A percentile compares a stretch with the other conserved stretches of the same genome.
These are phyloP conservation scores for Jasminum sambac DNA, from an alignment of 257 asterid species.

Conservation along the genomic window DNA sequence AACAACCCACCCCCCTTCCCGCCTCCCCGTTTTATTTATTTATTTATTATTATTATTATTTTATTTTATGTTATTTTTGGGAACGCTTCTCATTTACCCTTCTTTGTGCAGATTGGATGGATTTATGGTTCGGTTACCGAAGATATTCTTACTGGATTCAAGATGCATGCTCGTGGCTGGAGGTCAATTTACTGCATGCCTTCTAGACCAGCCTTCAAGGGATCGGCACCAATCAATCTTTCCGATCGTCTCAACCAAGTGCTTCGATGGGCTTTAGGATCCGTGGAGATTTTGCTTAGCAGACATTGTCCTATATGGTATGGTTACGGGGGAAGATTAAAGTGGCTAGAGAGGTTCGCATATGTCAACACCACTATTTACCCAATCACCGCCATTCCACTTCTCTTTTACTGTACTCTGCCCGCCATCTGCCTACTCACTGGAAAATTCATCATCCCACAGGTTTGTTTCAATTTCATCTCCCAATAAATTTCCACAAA, in stretches of 20 bases:
- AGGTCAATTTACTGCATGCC: constrained; percentile 98
- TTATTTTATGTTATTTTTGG: no score
- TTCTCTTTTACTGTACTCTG: constrained; percentile 71
- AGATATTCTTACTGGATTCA: constrained; percentile 98
- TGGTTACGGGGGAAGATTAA: constrained; percentile 82
- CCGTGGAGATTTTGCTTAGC: constrained; percentile 90
- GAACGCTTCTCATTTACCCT: constrained; percentile 17
- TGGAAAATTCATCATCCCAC: constrained; percentile 93
- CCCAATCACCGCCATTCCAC: constrained; percentile 91
- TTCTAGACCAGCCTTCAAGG: constrained; percentile 86
- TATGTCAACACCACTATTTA: constrained; percentile 91
- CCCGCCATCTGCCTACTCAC: constrained; percentile 97
- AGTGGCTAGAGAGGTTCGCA: constrained; percentile 96
- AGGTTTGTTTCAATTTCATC: constrained; percentile 44
- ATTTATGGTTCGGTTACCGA: constrained; percentile 97
- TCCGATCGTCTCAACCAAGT: constrained; percentile 98
- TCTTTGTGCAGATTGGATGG: constrained; percentile 94
- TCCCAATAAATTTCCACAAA: not conserved
- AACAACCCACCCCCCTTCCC: no score
- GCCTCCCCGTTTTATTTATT: no score
- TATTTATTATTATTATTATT: no score
- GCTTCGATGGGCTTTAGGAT: constrained; percentile 98
- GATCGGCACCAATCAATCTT: constrained; percentile 97
- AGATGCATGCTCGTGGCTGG: constrained; percentile 99
- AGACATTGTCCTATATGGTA: constrained; percentile 99